These are phyloP conservation scores for Saccharomyces pastorianus DNA, from an alignment of 1,139 yeast species.

Conservation along the genomic window DNA sequence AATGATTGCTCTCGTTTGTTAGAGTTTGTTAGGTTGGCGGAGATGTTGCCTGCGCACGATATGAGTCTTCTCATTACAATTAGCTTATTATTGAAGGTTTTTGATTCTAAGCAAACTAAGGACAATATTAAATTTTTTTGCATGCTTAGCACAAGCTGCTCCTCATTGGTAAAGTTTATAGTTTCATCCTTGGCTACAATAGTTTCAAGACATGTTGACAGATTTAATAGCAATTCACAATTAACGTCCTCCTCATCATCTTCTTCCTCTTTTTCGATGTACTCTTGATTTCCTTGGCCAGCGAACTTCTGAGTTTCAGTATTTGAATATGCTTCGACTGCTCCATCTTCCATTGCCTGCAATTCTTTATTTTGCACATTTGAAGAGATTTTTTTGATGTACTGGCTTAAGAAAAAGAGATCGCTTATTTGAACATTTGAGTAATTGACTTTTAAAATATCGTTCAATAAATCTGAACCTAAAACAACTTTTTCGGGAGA, in stretches of 20 bases:
- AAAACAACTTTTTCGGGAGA: constrained; percentile 15
- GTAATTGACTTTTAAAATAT: constrained; percentile 11
- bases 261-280: constrained; percentile 9
- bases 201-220: constrained; percentile 16
- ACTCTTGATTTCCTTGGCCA: not conserved
- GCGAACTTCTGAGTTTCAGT: not conserved
- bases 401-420: constrained; percentile 10
- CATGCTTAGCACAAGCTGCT: constrained; percentile 5
- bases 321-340: constrained; percentile 4
- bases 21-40: constrained; percentile 12
- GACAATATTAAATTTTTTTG: constrained; percentile 17
- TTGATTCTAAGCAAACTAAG: constrained; percentile 12
- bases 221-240: constrained; percentile 15
- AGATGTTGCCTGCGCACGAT: constrained; percentile 15
- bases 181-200: constrained; percentile 10
- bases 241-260: constrained; percentile 5
- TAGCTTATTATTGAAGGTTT: constrained; percentile 18
- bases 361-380: constrained; percentile 7
- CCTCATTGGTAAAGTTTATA: constrained; percentile 10
- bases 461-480: constrained; percentile 20
- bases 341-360: constrained; percentile 5
- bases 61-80: constrained; percentile 19
- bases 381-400: constrained; percentile 10
- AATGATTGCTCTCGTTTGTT: constrained; percentile 11
- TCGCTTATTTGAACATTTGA: constrained; percentile 7